phyloP scores from a whole-genome alignment of 176 grass and related monocot genomes.

The Cocos nucifera region DNA sequence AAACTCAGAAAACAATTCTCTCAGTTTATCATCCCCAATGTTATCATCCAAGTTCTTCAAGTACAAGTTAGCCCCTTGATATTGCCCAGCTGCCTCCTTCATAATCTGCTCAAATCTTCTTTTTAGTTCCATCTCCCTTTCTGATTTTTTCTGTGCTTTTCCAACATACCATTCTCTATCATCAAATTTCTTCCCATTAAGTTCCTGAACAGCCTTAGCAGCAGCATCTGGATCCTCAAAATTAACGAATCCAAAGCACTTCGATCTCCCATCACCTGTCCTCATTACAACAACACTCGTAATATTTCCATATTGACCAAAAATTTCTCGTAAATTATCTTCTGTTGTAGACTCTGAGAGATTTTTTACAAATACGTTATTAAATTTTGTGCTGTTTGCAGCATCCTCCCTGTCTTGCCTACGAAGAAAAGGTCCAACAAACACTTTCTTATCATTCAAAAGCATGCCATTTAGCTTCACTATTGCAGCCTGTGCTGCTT shows the following conservation, averaged over 20 bases:
- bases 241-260: slow-evolving; percentile 99
- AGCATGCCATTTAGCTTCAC: slow-evolving; percentile 74
- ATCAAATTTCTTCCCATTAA: slow-evolving; percentile 77
- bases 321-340: slow-evolving; percentile 67
- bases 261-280: slow-evolving; percentile 77
- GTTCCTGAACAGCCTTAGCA: slow-evolving; percentile 60
- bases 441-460: slow-evolving; percentile 82
- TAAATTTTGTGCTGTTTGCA: slow-evolving; percentile 54
- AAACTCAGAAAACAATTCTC: slow-evolving; percentile 59
- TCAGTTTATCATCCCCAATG: slow-evolving; percentile 75
- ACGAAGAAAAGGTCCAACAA: slow-evolving; percentile 84
- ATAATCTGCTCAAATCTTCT: slow-evolving; percentile 76
- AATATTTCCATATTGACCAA: slow-evolving; percentile 77
- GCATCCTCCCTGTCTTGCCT: slow-evolving; percentile 69
- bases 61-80: slow-evolving; percentile 72
- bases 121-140: slow-evolving; percentile 85
- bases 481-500: slow-evolving; percentile 80
- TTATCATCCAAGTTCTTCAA: slow-evolving; percentile 92
- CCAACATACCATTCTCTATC: slow-evolving; percentile 96
- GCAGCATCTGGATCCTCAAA: slow-evolving; percentile 77
- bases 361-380: slow-evolving; percentile 93
- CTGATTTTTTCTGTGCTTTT: slow-evolving; percentile 87
- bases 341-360: slow-evolving; percentile 66
- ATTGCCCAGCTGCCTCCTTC: slow-evolving; percentile 49
- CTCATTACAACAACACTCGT: slow-evolving; percentile 89